A percentile compares a stretch with the other conserved stretches of the same genome.
Evolutionary conservation across 768 basidiomycete genomes (phyloP).

Genomic region (Cystofilobasidium bisporidii): DNA sequence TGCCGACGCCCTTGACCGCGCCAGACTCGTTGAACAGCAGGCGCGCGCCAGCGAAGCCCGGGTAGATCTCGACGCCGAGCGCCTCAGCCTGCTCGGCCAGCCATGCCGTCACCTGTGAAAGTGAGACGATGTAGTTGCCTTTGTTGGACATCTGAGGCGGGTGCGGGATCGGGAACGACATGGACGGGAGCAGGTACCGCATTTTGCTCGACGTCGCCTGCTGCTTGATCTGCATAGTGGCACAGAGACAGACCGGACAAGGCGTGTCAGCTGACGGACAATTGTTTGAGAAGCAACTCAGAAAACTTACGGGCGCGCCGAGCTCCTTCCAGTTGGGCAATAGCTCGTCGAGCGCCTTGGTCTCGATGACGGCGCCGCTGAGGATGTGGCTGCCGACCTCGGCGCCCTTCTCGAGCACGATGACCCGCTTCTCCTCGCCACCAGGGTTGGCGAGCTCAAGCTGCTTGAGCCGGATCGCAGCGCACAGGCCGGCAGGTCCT

Average conservation of each 20-base stretch:
- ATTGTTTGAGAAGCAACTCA: too few species aligned
- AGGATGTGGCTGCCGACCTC: slow-evolving; percentile 95
- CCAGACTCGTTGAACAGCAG: slow-evolving; percentile 61
- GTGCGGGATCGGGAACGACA: slow-evolving; percentile 74
- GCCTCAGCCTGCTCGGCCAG: slow-evolving; percentile 74
- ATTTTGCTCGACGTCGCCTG: slow-evolving; percentile 68
- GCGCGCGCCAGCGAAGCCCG: slow-evolving; percentile 87
- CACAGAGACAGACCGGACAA: neutral
- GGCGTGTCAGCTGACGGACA: too few species aligned
- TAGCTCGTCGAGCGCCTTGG: slow-evolving; percentile 79
- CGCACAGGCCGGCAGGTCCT: slow-evolving; percentile 87
- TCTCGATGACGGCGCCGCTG: slow-evolving; percentile 90
- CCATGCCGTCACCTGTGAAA: slow-evolving; percentile 84
- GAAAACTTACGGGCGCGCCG: slow-evolving; percentile 55
- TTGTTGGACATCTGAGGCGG: slow-evolving; percentile 95
- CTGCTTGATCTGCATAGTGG: slow-evolving; percentile 44
- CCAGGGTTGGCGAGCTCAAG: slow-evolving; percentile 66
- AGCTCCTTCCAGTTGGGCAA: slow-evolving; percentile 70
- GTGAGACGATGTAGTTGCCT: slow-evolving; percentile 84
- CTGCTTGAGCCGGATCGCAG: slow-evolving; percentile 93
- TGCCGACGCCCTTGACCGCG: slow-evolving; percentile 67
- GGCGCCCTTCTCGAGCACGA: slow-evolving; percentile 87
- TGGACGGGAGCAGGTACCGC: slow-evolving; percentile 66
- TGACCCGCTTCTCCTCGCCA: slow-evolving; percentile 67
- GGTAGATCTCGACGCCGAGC: slow-evolving; percentile 86